Percentiles rank a stretch among this genome's conserved stretches.
Evolutionary conservation across 202 grass and related monocot species (phyloP).

Genomic region (Bolboschoenoplectus hybrid): DNA sequence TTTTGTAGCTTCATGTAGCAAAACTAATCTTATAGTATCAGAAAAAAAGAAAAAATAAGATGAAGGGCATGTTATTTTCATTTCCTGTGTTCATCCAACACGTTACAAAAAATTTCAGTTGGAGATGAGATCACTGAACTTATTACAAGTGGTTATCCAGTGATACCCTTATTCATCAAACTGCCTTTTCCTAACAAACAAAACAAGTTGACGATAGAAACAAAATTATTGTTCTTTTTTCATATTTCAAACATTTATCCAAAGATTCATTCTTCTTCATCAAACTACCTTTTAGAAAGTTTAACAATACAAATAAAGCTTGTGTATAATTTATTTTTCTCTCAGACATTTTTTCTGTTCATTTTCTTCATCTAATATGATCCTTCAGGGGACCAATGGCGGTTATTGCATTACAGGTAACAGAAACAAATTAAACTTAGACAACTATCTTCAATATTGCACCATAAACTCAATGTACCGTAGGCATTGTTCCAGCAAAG

Average conservation of each 20-base stretch:
- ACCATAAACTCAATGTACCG: background rate
- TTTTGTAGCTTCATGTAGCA: background rate
- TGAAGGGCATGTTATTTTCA: background rate
- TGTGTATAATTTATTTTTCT: background rate
- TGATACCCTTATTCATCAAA: background rate
- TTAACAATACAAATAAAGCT: background rate
- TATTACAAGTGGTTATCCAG: background rate
- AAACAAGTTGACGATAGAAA: background rate
- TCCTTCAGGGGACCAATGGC: background rate
- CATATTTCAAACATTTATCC: background rate
- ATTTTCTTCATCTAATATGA: background rate
- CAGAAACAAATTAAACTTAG: background rate
- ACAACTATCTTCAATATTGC: background rate
- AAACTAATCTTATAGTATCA: background rate
- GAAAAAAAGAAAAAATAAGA: background rate
- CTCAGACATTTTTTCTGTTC: background rate
- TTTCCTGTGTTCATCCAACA: background rate
- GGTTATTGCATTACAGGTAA: background rate
- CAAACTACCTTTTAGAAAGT: background rate
- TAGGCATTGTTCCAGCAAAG: background rate
- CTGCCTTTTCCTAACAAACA: background rate
- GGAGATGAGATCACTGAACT: slow-evolving; percentile 6
- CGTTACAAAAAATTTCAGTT: background rate
- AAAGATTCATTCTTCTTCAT: background rate
- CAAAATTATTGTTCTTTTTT: background rate